These are phyloP conservation scores for Filobasidium floriforme DNA, from an alignment of 768 basidiomycete species.

Conservation along the genomic window DNA sequence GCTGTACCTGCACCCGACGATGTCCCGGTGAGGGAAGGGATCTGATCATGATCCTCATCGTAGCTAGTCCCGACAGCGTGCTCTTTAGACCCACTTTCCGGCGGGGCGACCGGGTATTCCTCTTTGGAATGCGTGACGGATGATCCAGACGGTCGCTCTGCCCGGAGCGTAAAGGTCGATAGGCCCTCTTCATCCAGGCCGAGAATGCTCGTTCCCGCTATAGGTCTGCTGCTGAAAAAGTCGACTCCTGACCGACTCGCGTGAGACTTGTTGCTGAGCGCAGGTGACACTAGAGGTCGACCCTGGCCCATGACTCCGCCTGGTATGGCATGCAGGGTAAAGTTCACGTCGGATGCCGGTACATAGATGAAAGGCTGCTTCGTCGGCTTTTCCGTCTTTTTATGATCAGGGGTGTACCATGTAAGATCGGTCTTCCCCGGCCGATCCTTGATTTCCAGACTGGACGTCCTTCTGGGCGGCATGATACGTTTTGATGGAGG, in stretches of 20 bases:
- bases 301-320: slow-evolving; percentile 17
- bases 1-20: slow-evolving; percentile 23
- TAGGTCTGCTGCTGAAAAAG: slow-evolving; percentile 22
- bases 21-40: slow-evolving; percentile 15
- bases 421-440: background rate
- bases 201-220: slow-evolving; percentile 9
- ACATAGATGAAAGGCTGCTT: slow-evolving; percentile 29
- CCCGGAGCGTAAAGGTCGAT: background rate
- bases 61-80: background rate
- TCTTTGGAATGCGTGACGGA: background rate
- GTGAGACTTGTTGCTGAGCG: slow-evolving; percentile 11
- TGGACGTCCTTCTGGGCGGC: slow-evolving; percentile 7
- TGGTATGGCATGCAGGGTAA: slow-evolving; percentile 34
- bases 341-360: slow-evolving; percentile 26
- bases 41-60: slow-evolving; percentile 15
- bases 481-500: background rate
- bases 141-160: background rate
- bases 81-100: background rate
- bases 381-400: background rate
- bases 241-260: background rate
- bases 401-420: too few relatives aligned
- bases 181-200: slow-evolving; percentile 9
- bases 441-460: background rate
- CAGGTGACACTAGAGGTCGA: slow-evolving; percentile 29
- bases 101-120: background rate